Percentiles rank a stretch among this genome's conserved stretches.
These are phyloP conservation scores for Akebia trifoliata DNA, from an alignment of 164 flowering plant genomes.

Conservation along the genomic window DNA sequence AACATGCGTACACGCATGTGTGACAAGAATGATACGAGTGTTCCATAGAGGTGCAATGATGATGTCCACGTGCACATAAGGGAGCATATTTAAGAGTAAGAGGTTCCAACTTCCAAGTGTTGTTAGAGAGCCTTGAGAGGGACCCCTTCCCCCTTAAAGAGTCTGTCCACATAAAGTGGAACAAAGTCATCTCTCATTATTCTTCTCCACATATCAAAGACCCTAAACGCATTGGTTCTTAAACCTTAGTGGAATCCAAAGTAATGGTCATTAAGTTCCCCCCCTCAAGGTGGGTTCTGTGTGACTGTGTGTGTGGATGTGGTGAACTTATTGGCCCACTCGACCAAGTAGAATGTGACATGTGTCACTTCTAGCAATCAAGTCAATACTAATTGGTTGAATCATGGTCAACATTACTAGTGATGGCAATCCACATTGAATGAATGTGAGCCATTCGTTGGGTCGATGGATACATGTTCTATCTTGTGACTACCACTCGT, in stretches of 20 bases:
- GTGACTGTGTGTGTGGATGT: background rate
- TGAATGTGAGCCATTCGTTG: too few relatives aligned
- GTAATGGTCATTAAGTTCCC: slow-evolving; percentile 30
- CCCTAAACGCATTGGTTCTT: background rate
- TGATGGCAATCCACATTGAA: too few relatives aligned
- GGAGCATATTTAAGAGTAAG: background rate
- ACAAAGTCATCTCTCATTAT: slow-evolving; percentile 25
- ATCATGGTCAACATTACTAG: too few relatives aligned
- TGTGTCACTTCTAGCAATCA: slow-evolving; percentile 4
- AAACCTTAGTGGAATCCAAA: slow-evolving; percentile 29
- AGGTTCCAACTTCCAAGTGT: slow-evolving; percentile 17
- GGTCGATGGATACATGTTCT: too few relatives aligned
- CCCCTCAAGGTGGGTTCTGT: slow-evolving; percentile 16
- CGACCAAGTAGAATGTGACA: slow-evolving; percentile 2
- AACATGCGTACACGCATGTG: slow-evolving; percentile 17
- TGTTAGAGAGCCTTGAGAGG: slow-evolving; percentile 16
- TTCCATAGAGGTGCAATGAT: slow-evolving; percentile 31
- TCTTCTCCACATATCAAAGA: background rate
- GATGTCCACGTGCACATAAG: slow-evolving; percentile 44
- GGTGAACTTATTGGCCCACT: slow-evolving; percentile 7
- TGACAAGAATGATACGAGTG: slow-evolving; percentile 27
- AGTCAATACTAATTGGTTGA: background rate
- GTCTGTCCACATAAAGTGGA: slow-evolving; percentile 38
- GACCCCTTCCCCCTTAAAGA: background rate
- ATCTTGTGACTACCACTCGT: too few relatives aligned